A percentile compares a stretch with the other conserved stretches of the same genome.
Evolutionary conservation across 176 grass and related monocot genomes (phyloP).

Genomic region (Phoenix roebelenii): DNA sequence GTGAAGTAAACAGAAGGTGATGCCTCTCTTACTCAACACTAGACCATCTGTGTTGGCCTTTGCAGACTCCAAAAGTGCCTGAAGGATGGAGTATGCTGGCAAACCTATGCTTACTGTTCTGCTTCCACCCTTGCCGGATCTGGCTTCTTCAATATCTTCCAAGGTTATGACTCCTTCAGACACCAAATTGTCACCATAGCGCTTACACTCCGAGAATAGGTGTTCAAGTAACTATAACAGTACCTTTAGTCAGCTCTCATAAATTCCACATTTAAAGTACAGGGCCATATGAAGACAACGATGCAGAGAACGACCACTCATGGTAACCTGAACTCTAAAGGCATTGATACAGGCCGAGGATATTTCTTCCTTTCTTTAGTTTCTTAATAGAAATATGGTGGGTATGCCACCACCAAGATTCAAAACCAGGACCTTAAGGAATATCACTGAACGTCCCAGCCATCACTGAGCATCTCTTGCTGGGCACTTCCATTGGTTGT

Average conservation of each 20-base stretch:
- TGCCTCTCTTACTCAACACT: constrained; percentile 40
- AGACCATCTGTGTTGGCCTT: constrained; percentile 52
- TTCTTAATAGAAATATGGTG: too few species aligned
- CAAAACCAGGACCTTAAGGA: too few species aligned
- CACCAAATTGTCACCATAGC: constrained; percentile 58
- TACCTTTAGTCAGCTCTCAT: constrained; percentile 9
- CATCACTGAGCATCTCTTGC: too few species aligned
- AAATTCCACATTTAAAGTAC: not conserved
- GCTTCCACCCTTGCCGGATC: constrained; percentile 60
- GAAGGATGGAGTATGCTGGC: constrained; percentile 88
- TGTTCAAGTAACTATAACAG: constrained; percentile 57
- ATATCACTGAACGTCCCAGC: too few species aligned
- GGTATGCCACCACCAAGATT: too few species aligned
- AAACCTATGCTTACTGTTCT: constrained; percentile 68
- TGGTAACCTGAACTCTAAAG: too few species aligned
- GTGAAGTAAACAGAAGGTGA: too few species aligned
- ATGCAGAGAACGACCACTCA: too few species aligned
- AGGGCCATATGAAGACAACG: too few species aligned
- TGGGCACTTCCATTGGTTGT: too few species aligned
- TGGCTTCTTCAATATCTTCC: constrained; percentile 78
- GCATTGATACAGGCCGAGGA: too few species aligned
- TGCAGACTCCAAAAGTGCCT: constrained; percentile 57
- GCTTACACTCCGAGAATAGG: constrained; percentile 70
- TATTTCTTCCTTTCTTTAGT: too few species aligned
- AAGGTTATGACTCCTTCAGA: constrained; percentile 48